Conservation (phyloP, 1,284 basidiomycete genomes). For the Puccinia triticina region DNA sequence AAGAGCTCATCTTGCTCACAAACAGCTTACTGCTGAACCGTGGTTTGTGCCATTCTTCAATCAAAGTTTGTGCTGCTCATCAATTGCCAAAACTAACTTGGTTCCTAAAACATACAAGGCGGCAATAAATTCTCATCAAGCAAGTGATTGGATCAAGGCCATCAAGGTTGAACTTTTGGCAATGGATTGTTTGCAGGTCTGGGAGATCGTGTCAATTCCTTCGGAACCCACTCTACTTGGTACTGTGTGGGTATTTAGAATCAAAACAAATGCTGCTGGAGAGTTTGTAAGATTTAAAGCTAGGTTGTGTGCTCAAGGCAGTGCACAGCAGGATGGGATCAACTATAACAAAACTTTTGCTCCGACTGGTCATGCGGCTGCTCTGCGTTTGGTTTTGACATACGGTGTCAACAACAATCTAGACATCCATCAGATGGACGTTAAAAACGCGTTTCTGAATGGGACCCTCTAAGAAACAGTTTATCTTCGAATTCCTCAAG, state of each 20-base stretch:
- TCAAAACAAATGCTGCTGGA: neutral
- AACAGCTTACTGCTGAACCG: too few relatives aligned
- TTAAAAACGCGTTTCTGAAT: too few relatives aligned
- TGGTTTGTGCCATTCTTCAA: too few relatives aligned
- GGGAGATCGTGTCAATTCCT: neutral
- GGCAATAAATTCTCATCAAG: neutral
- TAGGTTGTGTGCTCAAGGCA: slow-evolving; percentile 3
- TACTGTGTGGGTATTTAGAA: slow-evolving; percentile 9
- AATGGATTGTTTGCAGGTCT: neutral
- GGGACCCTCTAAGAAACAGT: too few relatives aligned
- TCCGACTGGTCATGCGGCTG: slow-evolving; percentile 61
- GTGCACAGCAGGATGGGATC: slow-evolving; percentile 56
- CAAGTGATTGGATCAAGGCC: neutral
- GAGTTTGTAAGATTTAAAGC: slow-evolving; percentile 20
- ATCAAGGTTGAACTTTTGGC: slow-evolving; percentile 11
- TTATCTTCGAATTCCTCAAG: too few relatives aligned
- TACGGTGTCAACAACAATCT: too few relatives aligned
- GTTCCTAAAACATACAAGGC: slow-evolving; percentile 2
- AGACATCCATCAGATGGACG: too few relatives aligned
- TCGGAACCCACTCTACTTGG: neutral
- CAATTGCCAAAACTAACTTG: neutral
- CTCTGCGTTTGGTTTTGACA: slow-evolving; percentile 60
- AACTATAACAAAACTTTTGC: slow-evolving; percentile 64
- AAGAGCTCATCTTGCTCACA: neutral
- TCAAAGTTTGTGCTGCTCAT: neutral